Evolutionary conservation across 202 grass and related monocot species (phyloP).

Genomic region (Hordeum pubiflorum): DNA sequence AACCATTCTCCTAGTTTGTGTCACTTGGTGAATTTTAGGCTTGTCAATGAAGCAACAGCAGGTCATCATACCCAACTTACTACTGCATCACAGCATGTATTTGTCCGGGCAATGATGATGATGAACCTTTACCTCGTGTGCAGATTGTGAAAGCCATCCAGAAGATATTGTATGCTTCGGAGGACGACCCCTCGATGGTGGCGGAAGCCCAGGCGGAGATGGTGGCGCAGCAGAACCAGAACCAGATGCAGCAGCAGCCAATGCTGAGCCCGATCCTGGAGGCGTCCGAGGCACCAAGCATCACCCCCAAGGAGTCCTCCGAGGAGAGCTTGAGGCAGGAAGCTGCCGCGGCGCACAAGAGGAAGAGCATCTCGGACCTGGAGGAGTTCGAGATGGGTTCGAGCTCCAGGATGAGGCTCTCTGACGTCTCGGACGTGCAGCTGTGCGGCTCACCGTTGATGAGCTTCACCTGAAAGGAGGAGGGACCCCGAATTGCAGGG

Average conservation of each 20-base stretch:
- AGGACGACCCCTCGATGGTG: conserved; percentile 36
- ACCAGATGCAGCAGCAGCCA: conserved; percentile 27
- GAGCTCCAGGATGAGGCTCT: conserved; percentile 71
- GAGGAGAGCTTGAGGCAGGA: conserved; percentile 49
- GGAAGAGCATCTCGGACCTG: conserved; percentile 68
- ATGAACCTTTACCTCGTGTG: conserved; percentile 6
- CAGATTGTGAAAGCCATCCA: conserved; percentile 62
- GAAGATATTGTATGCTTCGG: conserved; percentile 67
- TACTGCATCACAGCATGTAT: not conserved
- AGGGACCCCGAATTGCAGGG: not conserved
- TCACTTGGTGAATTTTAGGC: not conserved
- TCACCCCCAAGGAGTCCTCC: not conserved
- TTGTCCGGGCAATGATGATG: not conserved
- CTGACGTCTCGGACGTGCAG: conserved; percentile 83
- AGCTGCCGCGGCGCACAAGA: conserved; percentile 33
- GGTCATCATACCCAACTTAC: not conserved
- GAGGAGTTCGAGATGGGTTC: conserved; percentile 68
- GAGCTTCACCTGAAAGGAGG: conserved; percentile 45
- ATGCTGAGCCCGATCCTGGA: conserved; percentile 72
- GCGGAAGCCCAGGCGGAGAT: conserved; percentile 62
- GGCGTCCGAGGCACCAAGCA: not conserved
- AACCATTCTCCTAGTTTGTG: not conserved
- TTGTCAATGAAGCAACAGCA: not conserved
- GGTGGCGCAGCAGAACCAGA: conserved; percentile 30
- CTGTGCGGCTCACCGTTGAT: conserved; percentile 57